A percentile compares a stretch with the other conserved stretches of the same genome.
These are phyloP conservation scores for Aspergillus sp. DNA, from an alignment of 2,329 filamentous ascomycete genomes.

Conservation along the genomic window DNA sequence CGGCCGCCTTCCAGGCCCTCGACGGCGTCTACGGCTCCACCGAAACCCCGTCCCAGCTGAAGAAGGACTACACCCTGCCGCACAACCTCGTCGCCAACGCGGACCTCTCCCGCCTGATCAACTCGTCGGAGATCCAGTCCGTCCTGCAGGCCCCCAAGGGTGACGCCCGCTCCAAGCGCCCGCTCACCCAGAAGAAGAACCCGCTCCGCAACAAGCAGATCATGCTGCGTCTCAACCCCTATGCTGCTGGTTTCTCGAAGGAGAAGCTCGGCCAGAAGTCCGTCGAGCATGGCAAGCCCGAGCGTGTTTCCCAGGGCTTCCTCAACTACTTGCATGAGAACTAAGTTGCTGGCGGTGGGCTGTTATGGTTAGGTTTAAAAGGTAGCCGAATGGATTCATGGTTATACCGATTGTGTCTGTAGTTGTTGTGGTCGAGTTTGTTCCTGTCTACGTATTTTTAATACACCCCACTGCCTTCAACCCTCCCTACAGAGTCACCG, in stretches of 20 bases:
- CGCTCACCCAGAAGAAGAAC: slow-evolving; percentile 98
- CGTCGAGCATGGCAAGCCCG: slow-evolving; percentile 53
- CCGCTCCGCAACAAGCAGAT: slow-evolving; percentile 98
- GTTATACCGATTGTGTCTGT: slow-evolving; percentile 13
- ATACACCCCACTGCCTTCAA: no score
- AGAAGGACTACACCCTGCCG: slow-evolving; percentile 98
- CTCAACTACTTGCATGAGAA: slow-evolving; percentile 42
- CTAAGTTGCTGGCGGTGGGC: slow-evolving; percentile 28
- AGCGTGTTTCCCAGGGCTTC: slow-evolving; percentile 46
- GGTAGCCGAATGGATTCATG: slow-evolving; percentile 16
- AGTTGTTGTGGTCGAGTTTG: slow-evolving; percentile 2
- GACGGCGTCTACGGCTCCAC: slow-evolving; percentile 96
- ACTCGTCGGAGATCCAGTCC: slow-evolving; percentile 96
- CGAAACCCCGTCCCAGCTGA: slow-evolving; percentile 77
- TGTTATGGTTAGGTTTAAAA: slow-evolving; percentile 14
- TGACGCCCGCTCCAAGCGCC: slow-evolving; percentile 78
- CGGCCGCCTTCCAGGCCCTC: slow-evolving; percentile 88
- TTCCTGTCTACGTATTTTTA: no score
- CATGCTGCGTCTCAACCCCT: slow-evolving; percentile 96
- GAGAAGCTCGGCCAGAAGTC: slow-evolving; percentile 69
- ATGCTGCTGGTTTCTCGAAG: slow-evolving; percentile 83
- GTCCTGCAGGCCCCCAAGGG: slow-evolving; percentile 89
- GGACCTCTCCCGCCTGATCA: slow-evolving; percentile 95
- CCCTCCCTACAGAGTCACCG: no score
- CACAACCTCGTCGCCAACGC: slow-evolving; percentile 87